Base-by-base conservation (phyloP, 306 rosid species). In the Quillaja saponaria region DNA sequence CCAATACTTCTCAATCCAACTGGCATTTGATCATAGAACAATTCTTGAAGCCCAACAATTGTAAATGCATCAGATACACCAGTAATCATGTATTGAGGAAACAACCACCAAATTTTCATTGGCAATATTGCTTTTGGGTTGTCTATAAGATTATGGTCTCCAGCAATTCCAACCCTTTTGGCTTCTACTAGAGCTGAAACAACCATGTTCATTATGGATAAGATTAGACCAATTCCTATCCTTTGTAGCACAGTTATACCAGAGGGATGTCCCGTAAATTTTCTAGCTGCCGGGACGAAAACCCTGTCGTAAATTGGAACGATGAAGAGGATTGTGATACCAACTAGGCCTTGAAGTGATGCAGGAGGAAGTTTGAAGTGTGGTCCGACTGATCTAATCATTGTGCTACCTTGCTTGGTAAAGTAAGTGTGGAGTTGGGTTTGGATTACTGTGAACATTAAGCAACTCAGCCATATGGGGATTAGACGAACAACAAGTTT, bases 211-310 rank as follows among this genome's bases (percentile, higher is more conserved):
- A 82, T 51, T 13, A 71, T 72, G 28, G 87, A 82, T 10, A 85
- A 8, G 49, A 72, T 61, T 0, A 82, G 71, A 10, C 91, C 87
- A 1, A 66, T 7, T 0, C 85, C 87, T 1, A 85, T 79, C 7
- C 84, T 60, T 11, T 82, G 91, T 4, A 79, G 66, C 7, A 80
- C 64, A 0, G 87, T 74, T 33, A 85, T 74, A 13, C 91, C 91
- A 0, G 81, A 33, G 0, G 39, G 74, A 56, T 76, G 75, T 13
- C 63, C 58, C 0, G 73, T 76, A 28, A 69, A 46, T 15, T 76
- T 78, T 34, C 71, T 28, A 2, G 74, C 61, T 0, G 60, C 1
- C 0, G 82, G 86, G 44, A 82, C 68, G 12, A 82, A 67, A 38
- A 80, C 3, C 0, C 67, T 34, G 12, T 80, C 88, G 8, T 82